Evolutionary conservation across 2,329 filamentous ascomycete species (phyloP), one percentile per base, ranked within the genome.

Genomic region (Macrophomina phaseolina): DNA sequence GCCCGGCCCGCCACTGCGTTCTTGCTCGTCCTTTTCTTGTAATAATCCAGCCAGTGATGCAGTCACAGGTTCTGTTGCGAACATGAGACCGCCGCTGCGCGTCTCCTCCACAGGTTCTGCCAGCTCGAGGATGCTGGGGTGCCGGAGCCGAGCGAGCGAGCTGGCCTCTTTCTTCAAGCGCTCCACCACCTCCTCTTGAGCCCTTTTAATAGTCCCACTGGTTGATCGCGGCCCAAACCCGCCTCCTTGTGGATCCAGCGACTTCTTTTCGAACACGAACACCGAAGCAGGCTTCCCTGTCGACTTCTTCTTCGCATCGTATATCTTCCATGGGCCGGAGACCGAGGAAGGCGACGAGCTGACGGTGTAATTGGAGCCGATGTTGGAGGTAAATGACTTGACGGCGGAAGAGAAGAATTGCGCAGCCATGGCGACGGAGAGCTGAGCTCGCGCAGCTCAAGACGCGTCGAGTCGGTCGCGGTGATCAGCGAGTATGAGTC

Each of bases 61-160:
- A 1, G 93, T 95, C 40, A 99, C 91, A 1, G 90, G 87, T 77
- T 99, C 95, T 0, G 95, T 97, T 32, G 93, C 94, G 80, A 99
- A 99, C 85, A 97, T 96, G 67, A 99, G 82, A 1, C 94, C 94
- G 3, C 95, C 94, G 73, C 87, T 92, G 67, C 95, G 86, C 12
- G 92, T 98, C 70, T 99, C 95, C 78, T 99, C 95, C 6, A 98
- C 92, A 0, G 95, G 95, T 78, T 99, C 95, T 52, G 94, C 91
- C 42, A 99, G 85, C 77, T 99, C 95, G 53, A 99, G 84, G 64
- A 99, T 89, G 70, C 91, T 96, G 1, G 95, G 95, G 76, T 99
- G 95, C 32, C 95, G 88, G 70, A 99, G 82, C 68, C 93, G 89
- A 49, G 95, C 94, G 45, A 99, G 85, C 69, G 91, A 93, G 68